These are phyloP conservation scores for Sclerotinia trifoliorum DNA, from an alignment of 2,329 filamentous ascomycete species.

Conservation along the genomic window DNA sequence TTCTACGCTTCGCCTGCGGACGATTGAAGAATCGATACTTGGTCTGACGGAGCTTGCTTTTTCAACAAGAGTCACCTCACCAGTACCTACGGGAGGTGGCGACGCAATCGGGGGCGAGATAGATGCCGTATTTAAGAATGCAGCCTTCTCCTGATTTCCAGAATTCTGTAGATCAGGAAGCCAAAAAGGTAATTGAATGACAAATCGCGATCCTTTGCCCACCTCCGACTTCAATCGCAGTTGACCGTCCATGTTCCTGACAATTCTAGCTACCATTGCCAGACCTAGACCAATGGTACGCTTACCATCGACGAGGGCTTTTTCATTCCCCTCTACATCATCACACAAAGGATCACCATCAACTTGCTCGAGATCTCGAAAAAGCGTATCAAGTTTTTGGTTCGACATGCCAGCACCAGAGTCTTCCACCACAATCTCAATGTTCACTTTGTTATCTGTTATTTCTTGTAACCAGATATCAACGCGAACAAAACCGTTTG, in stretches of 20 bases:
- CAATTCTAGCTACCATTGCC: constrained; percentile 81
- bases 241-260: constrained; percentile 90
- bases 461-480: constrained; percentile 64
- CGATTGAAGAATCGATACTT: neutral
- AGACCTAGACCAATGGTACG: constrained; percentile 73
- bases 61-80: constrained; percentile 64
- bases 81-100: constrained; percentile 35
- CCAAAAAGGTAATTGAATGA: constrained; percentile 74
- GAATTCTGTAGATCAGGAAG: constrained; percentile 46
- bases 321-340: constrained; percentile 33
- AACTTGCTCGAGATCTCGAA: constrained; percentile 60
- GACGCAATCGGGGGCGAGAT: constrained; percentile 20
- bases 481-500: constrained; percentile 63
- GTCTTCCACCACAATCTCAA: constrained; percentile 76
- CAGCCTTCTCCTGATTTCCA: constrained; percentile 7
- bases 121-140: neutral
- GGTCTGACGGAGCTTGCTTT: constrained; percentile 40
- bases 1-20: constrained; percentile 30
- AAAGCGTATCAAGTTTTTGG: constrained; percentile 55
- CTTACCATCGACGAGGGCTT: constrained; percentile 40
- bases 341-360: constrained; percentile 43
- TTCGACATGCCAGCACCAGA: constrained; percentile 71
- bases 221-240: constrained; percentile 79
- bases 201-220: constrained; percentile 78
- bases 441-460: constrained; percentile 53